Evolutionary conservation across 495 filamentous ascomycete species (phyloP).

Genomic region (Baudoinia panamericana): DNA sequence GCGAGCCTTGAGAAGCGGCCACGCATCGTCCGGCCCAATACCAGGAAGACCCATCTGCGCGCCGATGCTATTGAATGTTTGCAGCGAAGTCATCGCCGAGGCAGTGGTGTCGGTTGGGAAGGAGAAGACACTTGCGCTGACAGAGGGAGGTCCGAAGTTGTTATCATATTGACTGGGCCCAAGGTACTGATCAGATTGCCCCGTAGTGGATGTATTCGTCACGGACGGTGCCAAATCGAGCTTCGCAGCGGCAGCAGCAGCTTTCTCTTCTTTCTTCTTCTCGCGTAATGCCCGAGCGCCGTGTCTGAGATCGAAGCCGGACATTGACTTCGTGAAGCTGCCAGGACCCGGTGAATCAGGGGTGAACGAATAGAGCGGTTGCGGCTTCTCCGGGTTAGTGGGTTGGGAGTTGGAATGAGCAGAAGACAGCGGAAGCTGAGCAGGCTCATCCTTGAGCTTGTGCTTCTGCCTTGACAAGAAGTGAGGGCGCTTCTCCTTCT

Average conservation of each 20-base stretch:
- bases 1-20: constrained; percentile 85
- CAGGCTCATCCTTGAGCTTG: constrained; percentile 73
- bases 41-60: constrained; percentile 55
- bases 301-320: constrained; percentile 73
- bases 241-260: constrained; percentile 31
- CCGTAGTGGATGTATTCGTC: constrained; percentile 4
- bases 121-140: constrained; percentile 13
- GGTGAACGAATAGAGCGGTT: constrained; percentile 68
- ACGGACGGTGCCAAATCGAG: constrained; percentile 24
- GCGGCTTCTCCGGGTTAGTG: constrained; percentile 69
- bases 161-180: constrained; percentile 23
- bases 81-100: constrained; percentile 2
- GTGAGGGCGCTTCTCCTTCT: constrained; percentile 59
- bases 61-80: constrained; percentile 21
- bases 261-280: constrained; percentile 79
- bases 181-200: constrained; percentile 10
- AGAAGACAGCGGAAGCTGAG: constrained; percentile 69
- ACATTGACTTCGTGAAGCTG: constrained; percentile 61
- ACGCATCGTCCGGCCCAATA: constrained; percentile 81
- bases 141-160: constrained; percentile 19
- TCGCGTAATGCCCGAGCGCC: constrained; percentile 74
- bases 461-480: constrained; percentile 87
- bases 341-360: constrained; percentile 58
- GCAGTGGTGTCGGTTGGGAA: constrained; percentile 14
- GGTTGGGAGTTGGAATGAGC: constrained; percentile 81